A percentile compares a stretch with the other conserved stretches of the same genome.
phyloP scores from a whole-genome alignment of 805 yeast genomes.

The Candida namnaoensis region DNA sequence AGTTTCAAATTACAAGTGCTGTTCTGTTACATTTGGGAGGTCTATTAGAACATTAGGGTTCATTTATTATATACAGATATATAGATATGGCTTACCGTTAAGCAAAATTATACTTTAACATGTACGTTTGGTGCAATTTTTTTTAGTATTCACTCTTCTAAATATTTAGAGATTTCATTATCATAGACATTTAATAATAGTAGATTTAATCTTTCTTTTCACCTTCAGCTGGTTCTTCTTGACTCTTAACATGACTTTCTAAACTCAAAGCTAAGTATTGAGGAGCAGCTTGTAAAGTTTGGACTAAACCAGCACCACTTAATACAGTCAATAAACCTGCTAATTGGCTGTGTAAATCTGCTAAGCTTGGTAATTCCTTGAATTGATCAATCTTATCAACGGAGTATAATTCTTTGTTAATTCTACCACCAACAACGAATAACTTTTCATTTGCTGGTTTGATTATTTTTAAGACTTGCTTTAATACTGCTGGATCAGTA shows the following conservation, averaged over 20 bases:
- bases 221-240: conserved; percentile 6
- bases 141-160: too few species aligned
- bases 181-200: too few species aligned
- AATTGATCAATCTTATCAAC: conserved; percentile 46
- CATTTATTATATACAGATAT: too few species aligned
- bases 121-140: too few species aligned
- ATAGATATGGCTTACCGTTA: too few species aligned
- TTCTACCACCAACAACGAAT: conserved; percentile 77
- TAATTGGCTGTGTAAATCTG: conserved; percentile 70
- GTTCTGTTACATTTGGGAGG: too few species aligned
- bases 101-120: too few species aligned
- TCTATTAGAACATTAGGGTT: too few species aligned
- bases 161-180: too few species aligned
- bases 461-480: conserved; percentile 50
- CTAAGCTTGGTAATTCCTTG: conserved; percentile 66
- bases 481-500: conserved; percentile 63
- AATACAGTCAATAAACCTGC: conserved; percentile 75
- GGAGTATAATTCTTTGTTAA: conserved; percentile 53
- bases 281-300: conserved; percentile 66
- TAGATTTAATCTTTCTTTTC: too few species aligned
- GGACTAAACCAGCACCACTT: conserved; percentile 85
- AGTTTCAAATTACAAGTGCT: too few species aligned
- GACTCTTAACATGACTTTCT: conserved; percentile 48
- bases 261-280: conserved; percentile 66
- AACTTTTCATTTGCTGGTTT: conserved; percentile 63